A percentile compares a stretch with the other conserved stretches of the same genome.
phyloP scores from a whole-genome alignment of 2,329 filamentous ascomycete genomes.

The Metarhizium robertsii region DNA sequence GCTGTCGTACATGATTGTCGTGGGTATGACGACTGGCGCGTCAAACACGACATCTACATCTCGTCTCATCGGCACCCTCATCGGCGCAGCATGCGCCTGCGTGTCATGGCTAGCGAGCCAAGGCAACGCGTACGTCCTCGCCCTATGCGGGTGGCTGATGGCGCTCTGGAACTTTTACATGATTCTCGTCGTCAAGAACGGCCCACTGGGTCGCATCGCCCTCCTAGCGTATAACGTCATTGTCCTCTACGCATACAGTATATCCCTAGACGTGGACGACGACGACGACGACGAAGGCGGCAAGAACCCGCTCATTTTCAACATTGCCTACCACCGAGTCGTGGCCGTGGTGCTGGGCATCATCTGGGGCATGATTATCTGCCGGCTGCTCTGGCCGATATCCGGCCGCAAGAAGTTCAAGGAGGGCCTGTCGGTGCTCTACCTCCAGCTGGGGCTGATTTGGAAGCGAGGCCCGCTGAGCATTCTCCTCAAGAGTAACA shows the following conservation, averaged over 20 bases:
- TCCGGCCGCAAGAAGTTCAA: slow-evolving; percentile 82
- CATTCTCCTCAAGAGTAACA: slow-evolving; percentile 53
- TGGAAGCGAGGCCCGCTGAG: slow-evolving; percentile 91
- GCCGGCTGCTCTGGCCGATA: slow-evolving; percentile 86
- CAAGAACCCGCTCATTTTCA: slow-evolving; percentile 69
- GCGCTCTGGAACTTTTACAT: slow-evolving; percentile 82
- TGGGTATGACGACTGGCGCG: slow-evolving; percentile 93
- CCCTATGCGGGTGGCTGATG: slow-evolving; percentile 72
- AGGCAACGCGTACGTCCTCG: slow-evolving; percentile 66
- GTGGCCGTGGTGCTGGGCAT: slow-evolving; percentile 79
- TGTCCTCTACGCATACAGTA: slow-evolving; percentile 85
- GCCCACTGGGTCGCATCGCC: slow-evolving; percentile 86
- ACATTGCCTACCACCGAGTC: slow-evolving; percentile 82
- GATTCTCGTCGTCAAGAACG: slow-evolving; percentile 74
- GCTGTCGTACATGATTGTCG: slow-evolving; percentile 95
- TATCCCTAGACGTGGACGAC: slow-evolving; percentile 69
- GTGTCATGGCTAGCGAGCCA: slow-evolving; percentile 68
- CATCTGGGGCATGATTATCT: slow-evolving; percentile 86
- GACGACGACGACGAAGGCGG: slow-evolving; percentile 87
- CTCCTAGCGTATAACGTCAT: slow-evolving; percentile 94
- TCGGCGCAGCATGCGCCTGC: slow-evolving; percentile 69
- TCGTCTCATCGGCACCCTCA: slow-evolving; percentile 75
- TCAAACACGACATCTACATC: slow-evolving; percentile 87
- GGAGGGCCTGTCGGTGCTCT: slow-evolving; percentile 81
- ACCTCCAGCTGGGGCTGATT: slow-evolving; percentile 88